Conservation (phyloP, 106 monocot genomes). For the Dendrobium catenatum region DNA sequence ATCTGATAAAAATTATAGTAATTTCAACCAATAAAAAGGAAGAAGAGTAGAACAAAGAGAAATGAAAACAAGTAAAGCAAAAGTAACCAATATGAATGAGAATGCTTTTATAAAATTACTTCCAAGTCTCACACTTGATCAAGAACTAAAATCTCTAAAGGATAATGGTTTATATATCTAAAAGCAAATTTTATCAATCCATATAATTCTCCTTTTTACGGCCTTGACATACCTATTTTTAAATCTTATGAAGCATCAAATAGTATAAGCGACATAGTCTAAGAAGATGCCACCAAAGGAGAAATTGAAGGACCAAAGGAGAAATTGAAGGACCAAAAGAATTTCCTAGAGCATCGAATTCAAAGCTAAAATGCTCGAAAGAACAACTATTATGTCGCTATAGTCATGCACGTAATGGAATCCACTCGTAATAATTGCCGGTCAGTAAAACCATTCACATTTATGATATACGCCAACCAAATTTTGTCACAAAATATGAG, state of each 20-base stretch:
- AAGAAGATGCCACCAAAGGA: not conserved
- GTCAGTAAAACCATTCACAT: no score
- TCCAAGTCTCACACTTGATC: not conserved
- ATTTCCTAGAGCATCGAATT: not conserved
- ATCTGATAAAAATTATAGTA: not conserved
- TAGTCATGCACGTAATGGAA: no score
- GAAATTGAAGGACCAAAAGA: not conserved
- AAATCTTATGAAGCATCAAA: not conserved
- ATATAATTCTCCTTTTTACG: not conserved
- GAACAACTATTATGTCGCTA: no score
- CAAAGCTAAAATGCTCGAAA: no score
- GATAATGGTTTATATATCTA: not conserved
- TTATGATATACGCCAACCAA: no score
- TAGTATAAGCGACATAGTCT: not conserved
- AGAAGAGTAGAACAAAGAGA: not conserved
- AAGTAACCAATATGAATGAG: not conserved
- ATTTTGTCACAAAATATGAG: no score
- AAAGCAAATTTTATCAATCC: not conserved
- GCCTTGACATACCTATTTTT: not conserved
- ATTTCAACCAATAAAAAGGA: not conserved
- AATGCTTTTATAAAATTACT: not conserved
- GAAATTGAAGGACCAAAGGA: not conserved
- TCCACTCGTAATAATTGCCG: no score
- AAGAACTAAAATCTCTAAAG: not conserved
- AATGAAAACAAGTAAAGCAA: not conserved